Evolutionary conservation across 2,329 filamentous ascomycete species (phyloP), one percentile per base, ranked within the genome.

Genomic region (Tolypocladium sp.): DNA sequence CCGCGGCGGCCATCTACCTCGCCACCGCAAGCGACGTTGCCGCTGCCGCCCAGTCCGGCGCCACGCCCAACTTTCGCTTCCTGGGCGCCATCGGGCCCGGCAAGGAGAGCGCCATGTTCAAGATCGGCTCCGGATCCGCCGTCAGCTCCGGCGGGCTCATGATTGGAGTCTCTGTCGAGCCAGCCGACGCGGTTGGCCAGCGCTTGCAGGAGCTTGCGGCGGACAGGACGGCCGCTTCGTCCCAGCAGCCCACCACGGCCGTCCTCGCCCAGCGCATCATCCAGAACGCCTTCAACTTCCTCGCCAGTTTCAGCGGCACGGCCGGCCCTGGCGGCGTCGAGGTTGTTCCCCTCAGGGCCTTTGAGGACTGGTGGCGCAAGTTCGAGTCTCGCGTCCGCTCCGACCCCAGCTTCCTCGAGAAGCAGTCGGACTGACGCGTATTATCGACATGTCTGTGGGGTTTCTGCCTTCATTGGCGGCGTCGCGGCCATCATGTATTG

Each of bases 291-390:
- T 99, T 97, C 74, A 97, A 99, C 74, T 97, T 96, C 72, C 79
- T 99, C 59, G 86, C 93, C 4, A 89, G 91, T 67, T 97, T 96
- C 78, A 90, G 88, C 61, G 84, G 85, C 42, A 81, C 82, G 59
- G 78, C 79, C 2, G 80, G 80, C 2, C 76, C 77, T 33, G 81
- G 78, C 2, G 89, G 89, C 0, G 83, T 89, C 53, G 93, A 97
- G 71, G 89, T 95, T 15, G 90, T 99, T 30, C 92, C 94, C n/a
- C 75, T 99, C 63, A 94, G 90, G 75, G 91, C 90, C 6, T 99
- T 99, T 72, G 89, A 95, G 75, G 91, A 96, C 60, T 99, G 95
- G 94, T 99, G 95, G 94, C 83, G 81, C 61, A 97, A 97, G 75
- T 99, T 99, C 76, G 93, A 99, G 77, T 84, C 85, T 62, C 88